Evolutionary conservation across 202 grass and related monocot species (phyloP), one percentile per base, ranked within the genome.

Genomic region (Setaria italica): DNA sequence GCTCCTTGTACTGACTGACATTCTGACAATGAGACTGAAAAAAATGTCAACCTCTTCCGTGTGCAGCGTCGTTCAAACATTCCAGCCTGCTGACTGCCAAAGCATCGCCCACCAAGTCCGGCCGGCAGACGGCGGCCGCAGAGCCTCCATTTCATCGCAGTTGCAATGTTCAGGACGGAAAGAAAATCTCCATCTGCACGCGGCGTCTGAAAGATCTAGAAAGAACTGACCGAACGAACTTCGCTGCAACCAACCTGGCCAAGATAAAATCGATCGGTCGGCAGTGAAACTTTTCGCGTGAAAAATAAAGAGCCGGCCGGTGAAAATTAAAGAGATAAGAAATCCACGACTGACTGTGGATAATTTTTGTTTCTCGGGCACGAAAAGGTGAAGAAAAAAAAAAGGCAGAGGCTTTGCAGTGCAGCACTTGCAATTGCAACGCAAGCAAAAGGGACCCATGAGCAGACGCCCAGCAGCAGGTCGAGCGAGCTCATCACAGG

Each of bases 361-460:
- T 60, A 63, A 79, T 65, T 15, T 72, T 25, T 17, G 2, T 33
- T n/a, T 54, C 15, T 19, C 1, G 1, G 62, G 39, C 35, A 48
- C 10, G n/a, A 46, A 66, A 79, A 9, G 39, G 39, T 41, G 3
- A 46, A 46, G 8, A 37, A 14, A 55, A 20, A n/a, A 2, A 21
- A 72, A 64, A 74, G 33, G 58, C 74, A 37, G 69, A 89, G 20
- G 83, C 88, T 86, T 86, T 82, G 84, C 70, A 90, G 84, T 83
- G 84, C 88, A 83, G 88, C 88, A 90, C 67, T 79, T 86, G 88
- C 73, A 82, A 72, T 72, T 82, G 84, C 79, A 69, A 0, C 77
- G 74, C 59, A 86, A 90, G 88, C 88, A 79, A 90, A 86, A 86
- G 73, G 74, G 74, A 74, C 79, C 73, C 67, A 83, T 17, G 88